These are phyloP conservation scores for Macrocystidia cucumis DNA, from an alignment of 1,284 basidiomycete genomes.

Conservation along the genomic window DNA sequence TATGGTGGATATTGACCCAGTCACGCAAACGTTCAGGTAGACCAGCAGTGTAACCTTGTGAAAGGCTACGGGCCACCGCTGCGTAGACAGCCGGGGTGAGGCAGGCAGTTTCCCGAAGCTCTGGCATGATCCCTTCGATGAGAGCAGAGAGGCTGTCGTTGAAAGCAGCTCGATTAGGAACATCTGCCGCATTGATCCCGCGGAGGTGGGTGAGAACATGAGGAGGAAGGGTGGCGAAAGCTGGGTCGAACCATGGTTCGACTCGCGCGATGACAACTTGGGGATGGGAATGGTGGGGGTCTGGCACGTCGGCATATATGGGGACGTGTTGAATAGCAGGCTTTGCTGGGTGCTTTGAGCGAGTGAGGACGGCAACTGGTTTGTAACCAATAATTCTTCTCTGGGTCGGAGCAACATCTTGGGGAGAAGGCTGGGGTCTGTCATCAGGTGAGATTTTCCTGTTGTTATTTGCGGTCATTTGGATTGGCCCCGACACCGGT, in stretches of 20 bases:
- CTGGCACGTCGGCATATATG: no score
- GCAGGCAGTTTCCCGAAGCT: slow-evolving; percentile 53
- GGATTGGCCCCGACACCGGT: no score
- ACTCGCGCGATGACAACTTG: slow-evolving; percentile 18
- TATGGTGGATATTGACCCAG: slow-evolving; percentile 53
- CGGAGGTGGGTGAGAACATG: slow-evolving; percentile 38
- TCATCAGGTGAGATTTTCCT: no score
- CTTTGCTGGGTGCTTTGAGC: no score
- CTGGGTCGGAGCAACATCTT: no score
- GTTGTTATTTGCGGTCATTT: no score
- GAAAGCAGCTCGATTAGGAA: slow-evolving; percentile 49
- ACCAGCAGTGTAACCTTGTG: slow-evolving; percentile 27
- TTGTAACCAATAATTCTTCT: no score
- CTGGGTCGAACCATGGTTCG: slow-evolving; percentile 49
- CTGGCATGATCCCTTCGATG: slow-evolving; percentile 40
- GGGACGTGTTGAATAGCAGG: no score
- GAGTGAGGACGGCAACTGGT: no score
- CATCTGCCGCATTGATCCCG: slow-evolving; percentile 44
- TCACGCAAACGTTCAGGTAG: slow-evolving; percentile 41
- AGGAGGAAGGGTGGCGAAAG: slow-evolving; percentile 53
- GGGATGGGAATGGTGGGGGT: slow-evolving; percentile 10
- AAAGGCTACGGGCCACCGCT: slow-evolving; percentile 38
- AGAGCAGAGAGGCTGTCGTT: slow-evolving; percentile 43
- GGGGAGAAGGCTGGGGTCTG: no score
- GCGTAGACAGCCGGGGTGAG: slow-evolving; percentile 48